These are phyloP conservation scores for Lentinus tigrinus DNA, from an alignment of 768 basidiomycete genomes.

Conservation along the genomic window DNA sequence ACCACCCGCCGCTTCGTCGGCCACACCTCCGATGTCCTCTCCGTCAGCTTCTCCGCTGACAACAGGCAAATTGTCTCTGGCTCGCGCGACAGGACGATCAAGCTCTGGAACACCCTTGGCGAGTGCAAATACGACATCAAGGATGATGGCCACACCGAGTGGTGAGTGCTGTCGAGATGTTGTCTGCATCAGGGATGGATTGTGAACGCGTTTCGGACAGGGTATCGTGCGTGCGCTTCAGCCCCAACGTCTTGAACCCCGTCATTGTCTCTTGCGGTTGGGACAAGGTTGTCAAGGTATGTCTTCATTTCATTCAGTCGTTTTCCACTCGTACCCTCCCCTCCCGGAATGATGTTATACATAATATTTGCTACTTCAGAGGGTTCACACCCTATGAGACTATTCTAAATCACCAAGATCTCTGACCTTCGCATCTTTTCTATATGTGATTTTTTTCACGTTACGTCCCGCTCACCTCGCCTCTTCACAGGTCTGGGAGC, in stretches of 20 bases:
- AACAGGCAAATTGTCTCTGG: slow-evolving; percentile 99
- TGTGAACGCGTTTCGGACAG: slow-evolving; percentile 38
- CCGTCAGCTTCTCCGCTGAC: slow-evolving; percentile 99
- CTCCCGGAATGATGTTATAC: slow-evolving; percentile 27
- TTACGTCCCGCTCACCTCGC: not conserved
- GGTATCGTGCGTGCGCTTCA: slow-evolving; percentile 99
- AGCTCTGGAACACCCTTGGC: slow-evolving; percentile 99
- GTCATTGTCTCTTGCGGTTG: slow-evolving; percentile 99
- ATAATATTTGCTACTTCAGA: slow-evolving; percentile 36
- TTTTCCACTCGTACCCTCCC: slow-evolving; percentile 22
- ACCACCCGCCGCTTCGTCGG: slow-evolving; percentile 98
- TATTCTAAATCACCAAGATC: slow-evolving; percentile 37
- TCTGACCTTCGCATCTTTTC: slow-evolving; percentile 23
- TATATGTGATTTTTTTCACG: not conserved
- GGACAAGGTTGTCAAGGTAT: slow-evolving; percentile 99
- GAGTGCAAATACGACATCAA: slow-evolving; percentile 99
- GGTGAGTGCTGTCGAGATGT: slow-evolving; percentile 42
- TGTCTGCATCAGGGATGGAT: not conserved
- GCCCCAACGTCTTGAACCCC: slow-evolving; percentile 95
- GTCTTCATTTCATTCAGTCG: slow-evolving; percentile 22
- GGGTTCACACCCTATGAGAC: slow-evolving; percentile 29
- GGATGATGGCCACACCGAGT: slow-evolving; percentile 97
- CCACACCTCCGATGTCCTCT: slow-evolving; percentile 96
- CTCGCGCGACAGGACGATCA: slow-evolving; percentile 95
- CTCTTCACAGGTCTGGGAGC: slow-evolving; percentile 88